Conservation (phyloP, 1,139 yeast genomes). For the Saccharomyces hybrid region DNA sequence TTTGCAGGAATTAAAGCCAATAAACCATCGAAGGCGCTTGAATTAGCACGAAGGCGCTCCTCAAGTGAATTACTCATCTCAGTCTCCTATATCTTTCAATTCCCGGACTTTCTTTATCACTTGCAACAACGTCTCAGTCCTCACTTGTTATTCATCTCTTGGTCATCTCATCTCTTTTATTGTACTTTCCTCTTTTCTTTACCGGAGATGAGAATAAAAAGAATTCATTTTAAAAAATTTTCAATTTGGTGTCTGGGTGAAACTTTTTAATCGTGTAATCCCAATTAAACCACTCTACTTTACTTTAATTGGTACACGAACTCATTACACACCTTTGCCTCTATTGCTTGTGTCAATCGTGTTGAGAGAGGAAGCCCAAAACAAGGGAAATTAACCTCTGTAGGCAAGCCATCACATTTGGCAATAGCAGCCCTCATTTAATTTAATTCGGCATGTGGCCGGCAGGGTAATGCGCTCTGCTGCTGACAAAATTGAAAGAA, state of each 20-base stretch:
- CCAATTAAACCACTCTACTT: background rate
- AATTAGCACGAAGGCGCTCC: slow-evolving; percentile 78
- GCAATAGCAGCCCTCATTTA: background rate
- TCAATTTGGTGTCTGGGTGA: slow-evolving; percentile 4
- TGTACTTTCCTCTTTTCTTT: background rate
- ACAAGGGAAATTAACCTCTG: background rate
- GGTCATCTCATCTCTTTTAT: slow-evolving; percentile 12
- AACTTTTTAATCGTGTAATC: background rate
- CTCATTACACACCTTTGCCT: background rate
- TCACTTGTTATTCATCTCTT: background rate
- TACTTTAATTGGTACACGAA: background rate
- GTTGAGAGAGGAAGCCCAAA: background rate
- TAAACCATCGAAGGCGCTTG: slow-evolving; percentile 83
- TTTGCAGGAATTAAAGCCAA: slow-evolving; percentile 89
- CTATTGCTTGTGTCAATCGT: background rate
- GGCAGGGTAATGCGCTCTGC: background rate
- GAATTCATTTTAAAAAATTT: slow-evolving; percentile 4
- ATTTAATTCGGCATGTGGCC: background rate
- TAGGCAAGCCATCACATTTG: background rate
- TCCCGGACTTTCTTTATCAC: background rate
- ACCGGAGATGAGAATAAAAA: background rate
- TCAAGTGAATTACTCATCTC: slow-evolving; percentile 33
- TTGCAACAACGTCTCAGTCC: background rate
- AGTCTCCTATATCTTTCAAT: background rate
- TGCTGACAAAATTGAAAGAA: background rate